Conservation (phyloP, 176 grass and related monocot genomes). For the Typha latifolia region DNA sequence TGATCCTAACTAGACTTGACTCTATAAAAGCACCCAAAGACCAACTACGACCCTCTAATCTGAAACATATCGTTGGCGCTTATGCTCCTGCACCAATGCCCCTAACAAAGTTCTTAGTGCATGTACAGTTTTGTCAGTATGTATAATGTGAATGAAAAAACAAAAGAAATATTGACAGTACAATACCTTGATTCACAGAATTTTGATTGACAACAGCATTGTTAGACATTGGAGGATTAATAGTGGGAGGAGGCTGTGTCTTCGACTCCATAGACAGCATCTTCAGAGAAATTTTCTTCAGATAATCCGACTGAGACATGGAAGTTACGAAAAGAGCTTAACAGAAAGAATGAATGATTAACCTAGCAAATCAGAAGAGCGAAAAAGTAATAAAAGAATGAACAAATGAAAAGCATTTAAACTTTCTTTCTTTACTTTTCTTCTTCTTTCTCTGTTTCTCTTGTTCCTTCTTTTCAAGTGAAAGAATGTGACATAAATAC, state of each 20-base stretch:
- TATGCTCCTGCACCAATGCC: too few species aligned
- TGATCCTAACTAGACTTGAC: too few species aligned
- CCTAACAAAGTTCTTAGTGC: too few species aligned
- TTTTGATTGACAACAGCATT: not conserved
- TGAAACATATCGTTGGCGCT: too few species aligned
- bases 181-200: not conserved
- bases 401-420: not conserved
- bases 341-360: not conserved
- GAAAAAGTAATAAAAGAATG: not conserved
- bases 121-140: too few species aligned
- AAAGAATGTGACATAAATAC: not conserved
- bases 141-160: too few species aligned
- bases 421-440: not conserved
- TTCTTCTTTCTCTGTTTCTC: not conserved
- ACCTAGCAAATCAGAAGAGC: too few species aligned
- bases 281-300: conserved; percentile 1
- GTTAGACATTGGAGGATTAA: not conserved
- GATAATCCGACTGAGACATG: not conserved
- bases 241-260: not conserved
- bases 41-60: too few species aligned
- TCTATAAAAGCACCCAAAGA: too few species aligned
- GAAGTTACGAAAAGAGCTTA: not conserved
- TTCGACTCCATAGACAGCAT: not conserved
- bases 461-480: not conserved
- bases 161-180: not conserved